Conservation (phyloP, 805 yeast genomes). For the Wickerhamiella occidentalis region DNA sequence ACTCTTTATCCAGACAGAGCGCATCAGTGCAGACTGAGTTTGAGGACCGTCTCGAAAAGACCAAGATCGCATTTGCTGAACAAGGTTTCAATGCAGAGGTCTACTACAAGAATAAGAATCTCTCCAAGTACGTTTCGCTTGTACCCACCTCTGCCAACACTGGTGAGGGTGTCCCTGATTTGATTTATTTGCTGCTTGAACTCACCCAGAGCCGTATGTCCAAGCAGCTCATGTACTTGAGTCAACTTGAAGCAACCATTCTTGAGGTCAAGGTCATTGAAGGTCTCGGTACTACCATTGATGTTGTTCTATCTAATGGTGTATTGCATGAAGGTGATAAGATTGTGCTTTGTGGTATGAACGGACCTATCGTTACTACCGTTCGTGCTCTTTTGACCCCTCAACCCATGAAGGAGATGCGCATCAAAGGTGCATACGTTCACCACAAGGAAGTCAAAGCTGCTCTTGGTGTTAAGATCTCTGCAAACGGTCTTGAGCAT, state of each 20-base stretch:
- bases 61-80: slow-evolving; percentile 86
- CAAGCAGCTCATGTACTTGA: slow-evolving; percentile 90
- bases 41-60: slow-evolving; percentile 70
- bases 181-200: slow-evolving; percentile 87
- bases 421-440: slow-evolving; percentile 90
- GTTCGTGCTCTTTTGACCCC: slow-evolving; percentile 95
- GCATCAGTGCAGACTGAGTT: slow-evolving; percentile 85
- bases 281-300: slow-evolving; percentile 98
- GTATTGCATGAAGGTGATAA: slow-evolving; percentile 88
- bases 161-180: slow-evolving; percentile 99
- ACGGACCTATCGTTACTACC: slow-evolving; percentile 95
- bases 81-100: slow-evolving; percentile 97
- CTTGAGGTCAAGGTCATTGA: slow-evolving; percentile 96
- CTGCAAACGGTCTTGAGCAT: slow-evolving; percentile 94
- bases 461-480: slow-evolving; percentile 96
- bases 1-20: slow-evolving; percentile 70
- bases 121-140: slow-evolving; percentile 86
- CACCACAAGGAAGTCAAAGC: slow-evolving; percentile 98
- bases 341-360: slow-evolving; percentile 91
- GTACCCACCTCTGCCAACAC: slow-evolving; percentile 98
- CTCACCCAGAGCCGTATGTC: slow-evolving; percentile 98
- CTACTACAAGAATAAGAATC: slow-evolving; percentile 87
- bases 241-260: slow-evolving; percentile 89
- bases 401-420: slow-evolving; percentile 90
- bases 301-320: slow-evolving; percentile 96